Evolutionary conservation across 768 basidiomycete genomes (phyloP).

Genomic region (Phallus indusiatus): DNA sequence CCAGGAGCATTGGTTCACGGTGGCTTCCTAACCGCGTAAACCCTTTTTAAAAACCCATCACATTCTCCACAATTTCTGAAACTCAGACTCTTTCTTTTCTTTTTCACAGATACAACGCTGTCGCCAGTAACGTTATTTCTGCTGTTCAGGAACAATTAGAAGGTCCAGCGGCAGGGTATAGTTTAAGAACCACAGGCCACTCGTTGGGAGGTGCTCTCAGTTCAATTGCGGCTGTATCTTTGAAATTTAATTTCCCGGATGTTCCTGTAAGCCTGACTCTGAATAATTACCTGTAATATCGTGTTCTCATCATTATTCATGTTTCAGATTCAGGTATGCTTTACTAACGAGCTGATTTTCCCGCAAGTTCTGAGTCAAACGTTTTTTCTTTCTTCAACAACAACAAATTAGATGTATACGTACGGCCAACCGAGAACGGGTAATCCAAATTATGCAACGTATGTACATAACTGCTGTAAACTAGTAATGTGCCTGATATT

Average conservation of each 20-base stretch:
- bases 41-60: too few species aligned
- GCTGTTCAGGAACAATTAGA: conserved; percentile 11
- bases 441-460: conserved; percentile 27
- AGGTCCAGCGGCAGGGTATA: conserved; percentile 11
- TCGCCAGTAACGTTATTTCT: conserved; percentile 10
- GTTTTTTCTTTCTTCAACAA: too few species aligned
- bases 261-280: conserved; percentile 1
- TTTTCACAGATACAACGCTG: conserved; percentile 16
- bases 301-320: too few species aligned
- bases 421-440: conserved; percentile 42
- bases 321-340: neutral
- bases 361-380: neutral
- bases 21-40: conserved; percentile 16
- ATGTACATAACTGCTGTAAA: conserved; percentile 20
- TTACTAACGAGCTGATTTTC: neutral
- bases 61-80: neutral
- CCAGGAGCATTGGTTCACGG: conserved; percentile 13
- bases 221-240: conserved; percentile 15
- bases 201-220: conserved; percentile 18
- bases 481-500: conserved; percentile 17
- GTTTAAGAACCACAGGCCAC: conserved; percentile 15
- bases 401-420: neutral
- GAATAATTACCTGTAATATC: too few species aligned
- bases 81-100: neutral
- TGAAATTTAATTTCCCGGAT: conserved; percentile 14